A percentile compares a stretch with the other conserved stretches of the same genome.
These are phyloP conservation scores for Colletotrichum tofieldiae DNA, from an alignment of 2,329 filamentous ascomycete species.

Conservation along the genomic window DNA sequence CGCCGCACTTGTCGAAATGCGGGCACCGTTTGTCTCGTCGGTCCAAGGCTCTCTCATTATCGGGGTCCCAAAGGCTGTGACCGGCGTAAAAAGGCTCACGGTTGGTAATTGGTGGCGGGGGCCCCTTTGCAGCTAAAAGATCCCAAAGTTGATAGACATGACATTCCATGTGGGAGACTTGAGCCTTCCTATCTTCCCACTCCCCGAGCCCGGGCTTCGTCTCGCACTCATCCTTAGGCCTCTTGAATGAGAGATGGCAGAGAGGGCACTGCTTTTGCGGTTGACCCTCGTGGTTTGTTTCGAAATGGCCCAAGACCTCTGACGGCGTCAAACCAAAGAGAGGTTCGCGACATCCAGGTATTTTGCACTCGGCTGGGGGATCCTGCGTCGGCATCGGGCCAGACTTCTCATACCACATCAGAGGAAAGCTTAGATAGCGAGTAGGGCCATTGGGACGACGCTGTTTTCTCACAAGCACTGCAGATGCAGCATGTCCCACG, in stretches of 20 bases:
- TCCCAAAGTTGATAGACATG: conserved; percentile 44
- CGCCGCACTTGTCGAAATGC: conserved; percentile 41
- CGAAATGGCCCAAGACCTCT: conserved; percentile 40
- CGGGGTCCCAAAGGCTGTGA: conserved; percentile 41
- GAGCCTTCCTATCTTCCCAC: conserved; percentile 16
- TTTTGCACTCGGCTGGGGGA: conserved; percentile 37
- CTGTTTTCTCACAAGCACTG: conserved; percentile 5
- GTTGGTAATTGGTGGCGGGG: background rate
- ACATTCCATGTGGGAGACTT: conserved; percentile 44
- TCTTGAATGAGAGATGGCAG: conserved; percentile 38
- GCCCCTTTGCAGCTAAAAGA: conserved; percentile 1
- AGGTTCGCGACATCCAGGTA: conserved; percentile 30
- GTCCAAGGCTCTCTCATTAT: conserved; percentile 33
- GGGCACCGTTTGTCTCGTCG: conserved; percentile 44
- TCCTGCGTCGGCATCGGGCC: conserved; percentile 29
- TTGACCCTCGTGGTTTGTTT: conserved; percentile 32
- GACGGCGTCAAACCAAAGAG: conserved; percentile 39
- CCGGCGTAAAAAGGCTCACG: conserved; percentile 36
- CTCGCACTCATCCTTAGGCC: conserved; percentile 19
- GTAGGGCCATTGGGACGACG: conserved; percentile 19
- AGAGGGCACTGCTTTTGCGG: conserved; percentile 37
- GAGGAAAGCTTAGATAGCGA: conserved; percentile 24
- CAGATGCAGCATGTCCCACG: conserved; percentile 17
- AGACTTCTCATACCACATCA: conserved; percentile 39
- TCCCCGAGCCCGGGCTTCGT: background rate